A percentile compares a stretch with the other conserved stretches of the same genome.
phyloP scores from a whole-genome alignment of 306 rosid genomes.

The Castanea mollissima region DNA sequence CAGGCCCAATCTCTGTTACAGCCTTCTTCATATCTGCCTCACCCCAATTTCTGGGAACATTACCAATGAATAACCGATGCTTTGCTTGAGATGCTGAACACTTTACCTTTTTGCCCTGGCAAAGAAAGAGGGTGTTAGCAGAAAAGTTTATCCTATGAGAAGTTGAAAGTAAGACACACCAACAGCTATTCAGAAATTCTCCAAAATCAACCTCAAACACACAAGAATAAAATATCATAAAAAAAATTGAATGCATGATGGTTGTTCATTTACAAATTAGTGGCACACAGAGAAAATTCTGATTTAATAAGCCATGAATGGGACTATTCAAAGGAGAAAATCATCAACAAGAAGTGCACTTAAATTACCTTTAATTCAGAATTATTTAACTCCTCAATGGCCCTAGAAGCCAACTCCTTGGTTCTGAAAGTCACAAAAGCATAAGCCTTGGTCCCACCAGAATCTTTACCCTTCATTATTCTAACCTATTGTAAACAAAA shows the following conservation, averaged over 20 bases:
- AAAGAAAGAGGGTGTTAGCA: slow-evolving; percentile 3
- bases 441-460: slow-evolving; percentile 51
- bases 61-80: slow-evolving; percentile 65
- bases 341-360: neutral
- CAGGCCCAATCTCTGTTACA: slow-evolving; percentile 57
- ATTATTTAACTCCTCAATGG: slow-evolving; percentile 58
- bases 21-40: slow-evolving; percentile 52
- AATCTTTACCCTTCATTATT: slow-evolving; percentile 62
- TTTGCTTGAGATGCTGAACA: slow-evolving; percentile 67
- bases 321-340: slow-evolving; percentile 8
- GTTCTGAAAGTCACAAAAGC: slow-evolving; percentile 72
- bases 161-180: neutral
- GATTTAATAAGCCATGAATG: slow-evolving; percentile 6
- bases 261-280: neutral
- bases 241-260: neutral
- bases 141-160: neutral
- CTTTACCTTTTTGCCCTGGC: slow-evolving; percentile 52
- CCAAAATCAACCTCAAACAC: neutral
- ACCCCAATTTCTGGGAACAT: slow-evolving; percentile 68
- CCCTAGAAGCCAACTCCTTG: slow-evolving; percentile 65
- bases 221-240: neutral
- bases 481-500: slow-evolving; percentile 47
- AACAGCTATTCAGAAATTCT: neutral
- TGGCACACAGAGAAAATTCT: neutral
- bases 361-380: slow-evolving; percentile 53